Base-by-base conservation (phyloP, 2,329 filamentous ascomycete species). In the Simplicillium aogashimaense region DNA sequence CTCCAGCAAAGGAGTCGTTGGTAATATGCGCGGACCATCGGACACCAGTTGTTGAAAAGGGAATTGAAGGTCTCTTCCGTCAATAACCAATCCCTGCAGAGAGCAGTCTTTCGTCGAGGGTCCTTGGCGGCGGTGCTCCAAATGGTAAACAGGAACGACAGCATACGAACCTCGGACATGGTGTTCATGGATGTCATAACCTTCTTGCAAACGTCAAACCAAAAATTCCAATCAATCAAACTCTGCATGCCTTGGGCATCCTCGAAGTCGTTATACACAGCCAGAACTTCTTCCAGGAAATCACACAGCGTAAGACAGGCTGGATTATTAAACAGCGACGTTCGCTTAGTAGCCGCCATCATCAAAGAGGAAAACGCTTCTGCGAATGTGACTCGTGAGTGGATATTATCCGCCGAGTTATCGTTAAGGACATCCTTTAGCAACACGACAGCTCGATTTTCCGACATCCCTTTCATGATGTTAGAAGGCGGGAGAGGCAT, bases 11-110 rank as follows among this genome's bases (percentile, higher is more conserved):
- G 62, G 37, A 95, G 65, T 36, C 89, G 85, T 75, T 94, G 92
- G 56, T 83, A 95, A 59, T 95, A 95, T 12, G 87, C 83, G 45
- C 89, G 77, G 16, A 95, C 86, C 89, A 95, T 94, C 0, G 89
- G 87, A 53, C 86, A 94, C 88, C 89, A 95, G 53, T 95, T 87
- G 54, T 84, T 90, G 63, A 95, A 95, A 45, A 87, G 80, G 45
- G 76, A 78, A 53, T 85, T 78, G 56, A 95, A 95, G 2, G 83
- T 74, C 18, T 80, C 70, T 40, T 84, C 80, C 7, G 80, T 74
- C 11, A 95, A 65, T 31, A 95, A 64, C 68, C 92, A 89, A 16
- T 79, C 76, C 20, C 83, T 52, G 55, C 86, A 94, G 14, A 94
- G 56, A 12, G 72, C 65, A 42, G 74, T 69, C 59, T 90, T 94